A percentile compares a stretch with the other conserved stretches of the same genome.
Conservation (phyloP, 768 basidiomycete species). For the Lactarius evosmus region DNA sequence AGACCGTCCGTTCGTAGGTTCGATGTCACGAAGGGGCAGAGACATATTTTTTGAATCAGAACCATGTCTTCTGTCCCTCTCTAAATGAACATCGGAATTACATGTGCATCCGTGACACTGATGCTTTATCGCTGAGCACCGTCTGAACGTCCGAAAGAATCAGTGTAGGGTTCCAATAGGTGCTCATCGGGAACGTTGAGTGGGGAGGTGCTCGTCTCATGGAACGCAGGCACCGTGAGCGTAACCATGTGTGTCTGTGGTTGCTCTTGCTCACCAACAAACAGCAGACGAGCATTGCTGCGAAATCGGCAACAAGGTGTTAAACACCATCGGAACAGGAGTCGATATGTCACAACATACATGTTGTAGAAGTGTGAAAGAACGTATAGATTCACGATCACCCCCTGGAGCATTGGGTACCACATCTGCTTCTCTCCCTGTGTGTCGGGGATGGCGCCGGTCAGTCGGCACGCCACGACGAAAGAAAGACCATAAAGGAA, state of each 20-base stretch:
- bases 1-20: too few relatives aligned
- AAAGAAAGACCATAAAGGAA: not conserved
- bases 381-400: slow-evolving; percentile 9
- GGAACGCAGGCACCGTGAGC: slow-evolving; percentile 1
- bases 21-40: too few relatives aligned
- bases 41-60: too few relatives aligned
- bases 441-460: not conserved
- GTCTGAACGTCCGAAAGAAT: not conserved
- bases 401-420: slow-evolving; percentile 8
- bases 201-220: not conserved
- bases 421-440: not conserved
- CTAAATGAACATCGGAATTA: too few relatives aligned
- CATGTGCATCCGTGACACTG: not conserved
- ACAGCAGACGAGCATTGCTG: not conserved
- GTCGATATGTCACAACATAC: not conserved
- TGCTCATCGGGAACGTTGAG: not conserved
- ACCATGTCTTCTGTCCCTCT: too few relatives aligned
- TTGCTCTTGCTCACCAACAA: not conserved
- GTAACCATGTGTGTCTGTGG: not conserved
- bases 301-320: not conserved
- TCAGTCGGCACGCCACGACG: not conserved
- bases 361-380: slow-evolving; percentile 13
- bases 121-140: not conserved
- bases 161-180: too few relatives aligned
- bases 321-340: not conserved